phyloP scores from a whole-genome alignment of 2,329 filamentous ascomycete species.

The Ascochyta clinopodiicola region DNA sequence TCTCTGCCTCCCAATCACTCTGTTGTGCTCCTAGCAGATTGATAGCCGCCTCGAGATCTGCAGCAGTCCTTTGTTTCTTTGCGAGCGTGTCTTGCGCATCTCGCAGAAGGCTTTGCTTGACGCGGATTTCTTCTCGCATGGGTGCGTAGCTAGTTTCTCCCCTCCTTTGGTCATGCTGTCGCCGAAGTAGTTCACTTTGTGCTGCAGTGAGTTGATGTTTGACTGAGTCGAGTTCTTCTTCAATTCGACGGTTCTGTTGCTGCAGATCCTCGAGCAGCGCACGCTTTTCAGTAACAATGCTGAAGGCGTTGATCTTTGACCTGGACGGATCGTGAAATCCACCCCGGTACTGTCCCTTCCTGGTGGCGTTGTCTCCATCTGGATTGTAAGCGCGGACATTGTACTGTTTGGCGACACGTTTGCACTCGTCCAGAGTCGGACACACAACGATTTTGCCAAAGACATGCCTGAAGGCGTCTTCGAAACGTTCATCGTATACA shows the following conservation, averaged over 20 bases:
- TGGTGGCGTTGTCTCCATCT: constrained; percentile 93
- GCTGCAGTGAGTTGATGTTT: constrained; percentile 89
- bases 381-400: constrained; percentile 92
- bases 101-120: constrained; percentile 76
- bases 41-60: constrained; percentile 70
- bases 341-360: constrained; percentile 92
- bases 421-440: constrained; percentile 83
- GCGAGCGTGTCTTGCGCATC: constrained; percentile 77
- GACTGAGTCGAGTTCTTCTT: constrained; percentile 73
- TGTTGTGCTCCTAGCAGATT: constrained; percentile 72
- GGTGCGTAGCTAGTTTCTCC: constrained; percentile 84
- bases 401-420: constrained; percentile 91
- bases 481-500: constrained; percentile 75
- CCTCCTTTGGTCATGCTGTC: constrained; percentile 78
- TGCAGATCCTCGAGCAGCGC: constrained; percentile 74
- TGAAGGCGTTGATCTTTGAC: constrained; percentile 86
- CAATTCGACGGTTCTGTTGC: constrained; percentile 69
- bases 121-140: constrained; percentile 75
- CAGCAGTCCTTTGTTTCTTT: constrained; percentile 67
- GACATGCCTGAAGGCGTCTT: constrained; percentile 89
- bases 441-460: constrained; percentile 97
- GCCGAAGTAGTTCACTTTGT: constrained; percentile 82
- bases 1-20: constrained; percentile 77
- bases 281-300: constrained; percentile 75
- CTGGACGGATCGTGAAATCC: constrained; percentile 87